These are phyloP conservation scores for Inga laurina DNA, from an alignment of 306 rosid genomes.

Conservation along the genomic window DNA sequence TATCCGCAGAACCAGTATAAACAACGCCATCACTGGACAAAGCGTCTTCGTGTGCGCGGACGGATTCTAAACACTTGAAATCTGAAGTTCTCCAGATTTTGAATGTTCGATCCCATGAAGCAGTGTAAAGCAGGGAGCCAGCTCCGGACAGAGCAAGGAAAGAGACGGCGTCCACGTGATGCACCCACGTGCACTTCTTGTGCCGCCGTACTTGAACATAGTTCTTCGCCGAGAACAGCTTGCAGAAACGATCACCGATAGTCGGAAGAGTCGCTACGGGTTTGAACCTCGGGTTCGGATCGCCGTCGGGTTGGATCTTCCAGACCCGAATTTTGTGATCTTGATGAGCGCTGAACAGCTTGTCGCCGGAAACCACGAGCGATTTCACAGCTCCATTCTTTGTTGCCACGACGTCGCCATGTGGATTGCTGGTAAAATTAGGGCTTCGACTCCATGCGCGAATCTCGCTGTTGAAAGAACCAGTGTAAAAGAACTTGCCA, in stretches of 20 bases:
- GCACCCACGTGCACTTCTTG: constrained; percentile 73
- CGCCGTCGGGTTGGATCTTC: constrained; percentile 33
- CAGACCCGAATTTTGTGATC: constrained; percentile 74
- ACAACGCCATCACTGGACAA: constrained; percentile 49
- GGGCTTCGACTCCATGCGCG: constrained; percentile 35
- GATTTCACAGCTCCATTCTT: constrained; percentile 49
- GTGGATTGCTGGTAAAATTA: background rate
- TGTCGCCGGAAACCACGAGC: constrained; percentile 34
- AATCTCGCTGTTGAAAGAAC: constrained; percentile 48
- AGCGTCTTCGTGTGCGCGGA: constrained; percentile 75
- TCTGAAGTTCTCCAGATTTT: constrained; percentile 67
- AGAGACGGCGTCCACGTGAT: constrained; percentile 71
- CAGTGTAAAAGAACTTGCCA: constrained; percentile 49
- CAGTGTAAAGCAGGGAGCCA: constrained; percentile 59
- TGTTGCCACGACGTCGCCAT: constrained; percentile 11
- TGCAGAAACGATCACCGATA: constrained; percentile 43
- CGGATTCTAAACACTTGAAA: constrained; percentile 64
- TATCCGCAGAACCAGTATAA: constrained; percentile 73
- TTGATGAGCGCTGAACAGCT: constrained; percentile 66
- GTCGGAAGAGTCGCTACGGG: constrained; percentile 67
- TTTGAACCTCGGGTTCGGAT: constrained; percentile 20
- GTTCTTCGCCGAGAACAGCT: constrained; percentile 49
- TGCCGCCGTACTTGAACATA: constrained; percentile 58
- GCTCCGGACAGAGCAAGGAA: constrained; percentile 56
- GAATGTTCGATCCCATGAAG: constrained; percentile 77